Percentiles rank a stretch among this genome's conserved stretches.
Conservation (phyloP, 371 early-diverging fungal genomes). For the Mortierella sp. region DNA sequence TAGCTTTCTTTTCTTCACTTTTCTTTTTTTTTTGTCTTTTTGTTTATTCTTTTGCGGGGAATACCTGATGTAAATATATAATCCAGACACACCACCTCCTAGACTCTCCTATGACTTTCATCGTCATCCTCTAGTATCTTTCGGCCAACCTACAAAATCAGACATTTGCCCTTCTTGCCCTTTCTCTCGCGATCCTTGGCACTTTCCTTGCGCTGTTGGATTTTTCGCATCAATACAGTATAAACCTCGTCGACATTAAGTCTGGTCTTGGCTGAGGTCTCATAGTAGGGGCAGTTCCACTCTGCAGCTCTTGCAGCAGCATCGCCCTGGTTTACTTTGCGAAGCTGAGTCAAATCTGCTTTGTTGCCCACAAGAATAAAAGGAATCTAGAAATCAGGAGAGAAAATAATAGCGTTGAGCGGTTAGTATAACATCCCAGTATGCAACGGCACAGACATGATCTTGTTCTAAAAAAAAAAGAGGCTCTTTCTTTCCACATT, state of each 20-base stretch:
- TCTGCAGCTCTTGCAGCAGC: constrained; percentile 78
- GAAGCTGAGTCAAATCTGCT: constrained; percentile 79
- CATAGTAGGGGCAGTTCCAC: constrained; percentile 87
- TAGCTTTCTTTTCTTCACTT: no score
- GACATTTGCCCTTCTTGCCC: constrained; percentile 65
- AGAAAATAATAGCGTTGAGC: background rate
- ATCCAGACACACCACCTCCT: background rate
- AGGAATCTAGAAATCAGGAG: constrained; percentile 66
- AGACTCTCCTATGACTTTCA: background rate
- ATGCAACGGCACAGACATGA: constrained; percentile 1
- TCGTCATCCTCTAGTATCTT: no score
- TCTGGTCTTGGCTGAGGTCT: constrained; percentile 92
- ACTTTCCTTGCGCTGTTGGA: constrained; percentile 77
- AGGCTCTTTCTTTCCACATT: background rate
- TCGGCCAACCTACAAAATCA: constrained; percentile 20
- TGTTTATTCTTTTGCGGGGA: no score
- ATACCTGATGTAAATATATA: background rate
- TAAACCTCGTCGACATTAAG: constrained; percentile 89
- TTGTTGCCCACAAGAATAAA: constrained; percentile 93
- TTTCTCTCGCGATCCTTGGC: constrained; percentile 65
- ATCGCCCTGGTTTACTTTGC: constrained; percentile 80
- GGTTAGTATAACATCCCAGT: background rate
- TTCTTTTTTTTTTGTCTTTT: no score
- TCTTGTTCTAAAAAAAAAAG: background rate
- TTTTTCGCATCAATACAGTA: constrained; percentile 80